phyloP scores from a whole-genome alignment of 116 monocot species.

The Dioscorea cayenensis region DNA sequence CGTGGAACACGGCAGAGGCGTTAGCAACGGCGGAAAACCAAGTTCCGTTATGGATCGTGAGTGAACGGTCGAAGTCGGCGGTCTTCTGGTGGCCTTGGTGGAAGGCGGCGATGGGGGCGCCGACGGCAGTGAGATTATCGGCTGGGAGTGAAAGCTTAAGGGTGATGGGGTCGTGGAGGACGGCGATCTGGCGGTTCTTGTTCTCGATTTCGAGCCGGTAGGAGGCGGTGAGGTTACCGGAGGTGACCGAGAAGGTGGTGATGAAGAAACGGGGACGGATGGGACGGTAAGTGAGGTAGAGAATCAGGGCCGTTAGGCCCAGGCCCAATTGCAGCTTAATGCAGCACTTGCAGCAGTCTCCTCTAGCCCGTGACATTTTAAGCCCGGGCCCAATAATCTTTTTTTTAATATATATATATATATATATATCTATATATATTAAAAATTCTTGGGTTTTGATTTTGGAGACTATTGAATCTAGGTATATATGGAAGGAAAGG shows the following conservation, averaged over 20 bases:
- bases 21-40: neutral
- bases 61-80: neutral
- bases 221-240: constrained; percentile 5
- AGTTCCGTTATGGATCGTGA: neutral
- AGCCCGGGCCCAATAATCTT: neutral
- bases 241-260: constrained; percentile 7
- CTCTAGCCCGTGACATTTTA: neutral
- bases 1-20: constrained; percentile 3
- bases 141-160: constrained; percentile 1
- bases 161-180: constrained; percentile 9
- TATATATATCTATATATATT: too few relatives aligned
- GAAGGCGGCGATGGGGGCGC: constrained; percentile 4
- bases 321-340: neutral
- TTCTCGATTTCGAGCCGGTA: constrained; percentile 15
- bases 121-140: neutral
- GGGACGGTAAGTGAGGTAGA: constrained; percentile 10
- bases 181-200: constrained; percentile 11
- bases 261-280: constrained; percentile 8
- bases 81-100: constrained; percentile 16
- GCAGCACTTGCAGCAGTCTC: constrained; percentile 11
- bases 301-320: constrained; percentile 2
- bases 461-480: too few relatives aligned
- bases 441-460: too few relatives aligned
- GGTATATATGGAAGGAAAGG: too few relatives aligned
- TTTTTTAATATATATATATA: neutral